Evolutionary conservation across 129 eudicot species (phyloP), one percentile per base, ranked within the genome.

Genomic region (Chrysanthemum lavandulifolium): DNA sequence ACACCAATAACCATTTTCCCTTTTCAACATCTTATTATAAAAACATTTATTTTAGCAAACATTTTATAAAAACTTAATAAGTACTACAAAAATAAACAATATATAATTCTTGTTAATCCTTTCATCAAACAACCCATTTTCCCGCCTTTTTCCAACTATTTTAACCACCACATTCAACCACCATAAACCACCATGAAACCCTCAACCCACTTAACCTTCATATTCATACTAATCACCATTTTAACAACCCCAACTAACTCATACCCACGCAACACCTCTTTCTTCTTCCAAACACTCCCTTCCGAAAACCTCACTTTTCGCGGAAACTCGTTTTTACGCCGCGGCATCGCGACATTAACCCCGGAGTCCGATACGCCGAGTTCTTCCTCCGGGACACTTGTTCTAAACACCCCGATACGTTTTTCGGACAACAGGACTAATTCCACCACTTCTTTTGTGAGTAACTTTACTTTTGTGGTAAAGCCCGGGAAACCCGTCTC

Each of bases 401-500:
- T 89, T 68, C 89, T 81, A 87, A 82, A 81, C 75, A 0, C 71
- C 61, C 98, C 96, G 1, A 65, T 92, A 45, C 66, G 72, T 0
- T 89, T 92, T 82, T 87, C 84, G 67, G 82, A 82, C 61, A 79
- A 66, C 58, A 80, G 78, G 2, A 68, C 96, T 40, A 87, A 89
- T 71, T 61, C 65, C 71, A 87, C 96, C 21, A 87, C 98, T 15
- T 92, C 96, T 40, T 92, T 92, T 80, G 81, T 95, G 73, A 84
- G 95, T 0, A 76, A 40, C 43, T 92, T 92, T 78, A 52, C 85
- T 4, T 92, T 92, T 53, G 83, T 89, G 1, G 73, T 92, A 57
- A 55, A 31, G n/a, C 89, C 89, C 2, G 47, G 0, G 15, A 82
- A 5, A 82, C 91, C 2, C 13, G 50, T 13, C 68, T 58, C 25